phyloP scores from a whole-genome alignment of 2,329 filamentous ascomycete genomes.

The Macroventuria anomochaeta region DNA sequence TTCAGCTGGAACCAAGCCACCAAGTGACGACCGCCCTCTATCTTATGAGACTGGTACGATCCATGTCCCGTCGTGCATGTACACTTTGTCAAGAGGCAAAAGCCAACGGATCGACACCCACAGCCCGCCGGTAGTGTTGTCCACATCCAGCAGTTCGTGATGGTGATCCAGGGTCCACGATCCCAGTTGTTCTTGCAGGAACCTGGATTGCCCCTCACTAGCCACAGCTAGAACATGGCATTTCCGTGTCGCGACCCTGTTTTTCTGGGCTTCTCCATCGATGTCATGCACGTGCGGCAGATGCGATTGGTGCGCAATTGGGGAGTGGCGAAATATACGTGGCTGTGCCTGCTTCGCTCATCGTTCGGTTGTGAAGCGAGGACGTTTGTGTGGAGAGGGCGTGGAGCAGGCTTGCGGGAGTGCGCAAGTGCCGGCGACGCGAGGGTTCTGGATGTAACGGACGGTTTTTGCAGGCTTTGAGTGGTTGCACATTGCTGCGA shows the following conservation, averaged over 20 bases:
- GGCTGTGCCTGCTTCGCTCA: conserved; percentile 10
- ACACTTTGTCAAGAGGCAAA: conserved; percentile 28
- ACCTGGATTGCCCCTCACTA: conserved; percentile 34
- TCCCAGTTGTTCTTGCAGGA: conserved; percentile 18
- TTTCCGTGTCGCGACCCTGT: conserved; percentile 17
- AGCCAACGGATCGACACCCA: conserved; percentile 30
- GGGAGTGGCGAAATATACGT: conserved; percentile 10
- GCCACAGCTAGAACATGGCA: conserved; percentile 34
- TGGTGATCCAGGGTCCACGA: conserved; percentile 37
- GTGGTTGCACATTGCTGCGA: conserved; percentile 5
- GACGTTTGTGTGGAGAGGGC: conserved; percentile 16
- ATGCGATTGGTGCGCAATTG: conserved; percentile 3
- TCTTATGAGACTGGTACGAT: conserved; percentile 17
- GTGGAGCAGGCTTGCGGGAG: conserved; percentile 4
- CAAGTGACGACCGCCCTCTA: conserved; percentile 14
- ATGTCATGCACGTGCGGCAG: conserved; percentile 6
- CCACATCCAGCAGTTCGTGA: conserved; percentile 20
- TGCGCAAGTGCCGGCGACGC: conserved; percentile 8
- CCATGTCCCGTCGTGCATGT: conserved; percentile 23
- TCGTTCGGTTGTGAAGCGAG: conserved; percentile 14
- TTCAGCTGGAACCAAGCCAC: conserved; percentile 9
- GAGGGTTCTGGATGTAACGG: conserved; percentile 9
- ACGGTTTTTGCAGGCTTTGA: background rate
- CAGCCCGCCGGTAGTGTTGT: conserved; percentile 25
- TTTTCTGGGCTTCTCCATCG: conserved; percentile 1